These are phyloP conservation scores for Chaetomiaceae sp. DNA, from an alignment of 2,329 filamentous ascomycete genomes.

Conservation along the genomic window DNA sequence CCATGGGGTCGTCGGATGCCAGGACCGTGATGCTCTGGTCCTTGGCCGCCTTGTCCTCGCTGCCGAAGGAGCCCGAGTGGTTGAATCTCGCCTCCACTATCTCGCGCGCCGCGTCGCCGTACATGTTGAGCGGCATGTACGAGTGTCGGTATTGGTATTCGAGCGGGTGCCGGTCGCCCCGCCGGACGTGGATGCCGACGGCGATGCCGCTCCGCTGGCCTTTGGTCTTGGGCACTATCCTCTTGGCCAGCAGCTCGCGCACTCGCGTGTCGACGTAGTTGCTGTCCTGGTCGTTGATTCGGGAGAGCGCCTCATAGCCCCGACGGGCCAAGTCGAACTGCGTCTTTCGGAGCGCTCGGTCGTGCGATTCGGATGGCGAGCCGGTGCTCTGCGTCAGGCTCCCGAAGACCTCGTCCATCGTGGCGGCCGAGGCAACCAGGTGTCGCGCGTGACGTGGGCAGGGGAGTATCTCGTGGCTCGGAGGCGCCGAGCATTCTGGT, in stretches of 20 bases:
- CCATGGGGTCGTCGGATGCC: constrained; percentile 76
- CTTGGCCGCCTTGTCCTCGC: constrained; percentile 34
- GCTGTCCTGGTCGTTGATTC: constrained; percentile 60
- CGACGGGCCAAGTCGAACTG: constrained; percentile 63
- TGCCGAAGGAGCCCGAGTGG: constrained; percentile 32
- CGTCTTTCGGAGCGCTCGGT: constrained; percentile 49
- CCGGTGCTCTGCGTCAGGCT: constrained; percentile 48
- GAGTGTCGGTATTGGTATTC: constrained; percentile 72
- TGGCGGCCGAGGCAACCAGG: constrained; percentile 67
- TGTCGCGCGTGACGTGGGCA: constrained; percentile 74
- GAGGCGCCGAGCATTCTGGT: constrained; percentile 64
- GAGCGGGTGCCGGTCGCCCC: constrained; percentile 71
- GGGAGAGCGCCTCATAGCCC: constrained; percentile 72
- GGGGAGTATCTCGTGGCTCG: constrained; percentile 70
- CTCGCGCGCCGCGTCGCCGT: constrained; percentile 54
- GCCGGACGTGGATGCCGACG: constrained; percentile 73
- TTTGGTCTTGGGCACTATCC: constrained; percentile 31
- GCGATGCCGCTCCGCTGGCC: constrained; percentile 45
- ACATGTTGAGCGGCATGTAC: constrained; percentile 71
- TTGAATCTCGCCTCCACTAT: constrained; percentile 49
- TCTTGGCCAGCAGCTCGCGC: constrained; percentile 46
- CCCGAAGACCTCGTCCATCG: constrained; percentile 60
- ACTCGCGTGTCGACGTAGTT: constrained; percentile 59
- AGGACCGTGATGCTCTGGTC: constrained; percentile 52
- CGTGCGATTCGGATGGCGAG: constrained; percentile 40